Conservation (phyloP, 306 rosid genomes). For the Corylus americana region DNA sequence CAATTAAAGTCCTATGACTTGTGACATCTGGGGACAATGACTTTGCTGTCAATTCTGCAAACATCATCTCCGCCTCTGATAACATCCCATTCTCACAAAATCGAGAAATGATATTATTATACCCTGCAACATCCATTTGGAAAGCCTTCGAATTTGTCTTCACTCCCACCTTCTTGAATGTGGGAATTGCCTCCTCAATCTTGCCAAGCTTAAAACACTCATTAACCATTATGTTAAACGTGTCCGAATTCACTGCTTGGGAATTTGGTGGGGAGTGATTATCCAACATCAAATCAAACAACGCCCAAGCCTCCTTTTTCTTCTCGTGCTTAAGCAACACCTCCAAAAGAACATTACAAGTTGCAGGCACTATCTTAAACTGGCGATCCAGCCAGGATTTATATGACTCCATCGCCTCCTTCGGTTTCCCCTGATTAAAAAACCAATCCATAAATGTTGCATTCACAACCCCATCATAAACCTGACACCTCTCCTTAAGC, state of each 20-base stretch:
- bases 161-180: slow-evolving; percentile 80
- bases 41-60: slow-evolving; percentile 71
- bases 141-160: slow-evolving; percentile 72
- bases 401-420: slow-evolving; percentile 91
- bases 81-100: slow-evolving; percentile 81
- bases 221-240: slow-evolving; percentile 85
- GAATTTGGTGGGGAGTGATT: slow-evolving; percentile 85
- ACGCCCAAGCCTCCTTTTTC: slow-evolving; percentile 54
- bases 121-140: slow-evolving; percentile 92
- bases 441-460: slow-evolving; percentile 92
- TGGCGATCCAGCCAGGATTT: slow-evolving; percentile 64
- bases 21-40: slow-evolving; percentile 86
- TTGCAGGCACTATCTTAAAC: slow-evolving; percentile 81
- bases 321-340: slow-evolving; percentile 71
- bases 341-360: slow-evolving; percentile 83
- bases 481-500: slow-evolving; percentile 84
- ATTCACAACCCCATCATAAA: slow-evolving; percentile 88
- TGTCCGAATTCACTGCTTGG: slow-evolving; percentile 88
- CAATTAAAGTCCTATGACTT: slow-evolving; percentile 72
- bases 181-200: slow-evolving; percentile 55
- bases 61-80: slow-evolving; percentile 61
- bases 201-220: slow-evolving; percentile 70
- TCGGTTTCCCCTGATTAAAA: slow-evolving; percentile 55
- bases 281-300: slow-evolving; percentile 82
- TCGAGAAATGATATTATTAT: slow-evolving; percentile 74